These are phyloP conservation scores for Durio zibethinus DNA, from an alignment of 345 rosid species.

Conservation along the genomic window DNA sequence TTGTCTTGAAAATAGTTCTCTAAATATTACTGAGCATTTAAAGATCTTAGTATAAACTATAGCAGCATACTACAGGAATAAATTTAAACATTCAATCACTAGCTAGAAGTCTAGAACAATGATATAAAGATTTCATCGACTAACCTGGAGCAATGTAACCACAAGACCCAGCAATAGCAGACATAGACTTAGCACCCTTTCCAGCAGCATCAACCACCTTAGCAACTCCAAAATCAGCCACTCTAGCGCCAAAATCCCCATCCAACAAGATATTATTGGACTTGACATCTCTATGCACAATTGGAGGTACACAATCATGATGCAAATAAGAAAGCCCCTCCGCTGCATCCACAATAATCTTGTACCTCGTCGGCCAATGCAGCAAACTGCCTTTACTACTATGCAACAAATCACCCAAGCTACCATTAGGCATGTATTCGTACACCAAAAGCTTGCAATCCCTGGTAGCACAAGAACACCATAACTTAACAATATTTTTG, in stretches of 20 bases:
- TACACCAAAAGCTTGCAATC: conserved; percentile 97
- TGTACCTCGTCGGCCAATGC: conserved; percentile 83
- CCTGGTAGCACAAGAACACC: conserved; percentile 89
- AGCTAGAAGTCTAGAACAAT: not conserved
- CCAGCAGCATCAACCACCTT: conserved; percentile 72
- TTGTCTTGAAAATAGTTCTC: not conserved
- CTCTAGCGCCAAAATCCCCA: conserved; percentile 85
- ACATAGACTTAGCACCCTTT: conserved; percentile 84
- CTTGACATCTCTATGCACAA: conserved; percentile 95
- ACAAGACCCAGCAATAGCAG: conserved; percentile 92
- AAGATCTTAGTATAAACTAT: not conserved
- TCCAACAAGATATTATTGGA: conserved; percentile 92
- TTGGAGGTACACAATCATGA: conserved; percentile 90
- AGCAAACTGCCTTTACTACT: conserved; percentile 75
- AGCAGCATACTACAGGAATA: not conserved
- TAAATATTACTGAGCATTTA: not conserved
- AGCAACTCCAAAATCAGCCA: conserved; percentile 97
- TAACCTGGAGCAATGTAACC: conserved; percentile 99
- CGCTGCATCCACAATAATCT: conserved; percentile 79
- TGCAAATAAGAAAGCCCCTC: conserved; percentile 96
- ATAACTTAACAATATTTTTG: conserved; percentile 91
- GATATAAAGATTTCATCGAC: conserved; percentile 18
- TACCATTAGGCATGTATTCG: conserved; percentile 95
- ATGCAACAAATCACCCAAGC: conserved; percentile 92
- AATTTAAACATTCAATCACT: not conserved